These are phyloP conservation scores for Spiraea crenata DNA, from an alignment of 331 rosid species.

Conservation along the genomic window DNA sequence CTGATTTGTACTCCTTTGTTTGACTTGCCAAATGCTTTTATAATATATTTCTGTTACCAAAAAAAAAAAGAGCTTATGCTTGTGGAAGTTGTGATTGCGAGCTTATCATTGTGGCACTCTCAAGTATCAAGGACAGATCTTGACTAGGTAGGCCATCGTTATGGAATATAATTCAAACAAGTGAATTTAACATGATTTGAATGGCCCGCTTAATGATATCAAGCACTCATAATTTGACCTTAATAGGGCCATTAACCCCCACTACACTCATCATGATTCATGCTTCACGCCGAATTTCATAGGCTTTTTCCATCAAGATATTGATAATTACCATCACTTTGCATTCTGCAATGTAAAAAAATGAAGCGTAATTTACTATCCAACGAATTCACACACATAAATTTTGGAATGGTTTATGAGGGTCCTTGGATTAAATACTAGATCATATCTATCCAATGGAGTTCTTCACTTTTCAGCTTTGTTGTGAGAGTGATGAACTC, in stretches of 20 bases:
- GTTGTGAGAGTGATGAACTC: too few species aligned
- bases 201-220: conserved; percentile 27
- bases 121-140: conserved; percentile 11
- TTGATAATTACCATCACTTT: conserved; percentile 10
- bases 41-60: too few species aligned
- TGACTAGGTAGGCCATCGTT: not conserved
- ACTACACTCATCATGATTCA: conserved; percentile 5
- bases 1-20: too few species aligned
- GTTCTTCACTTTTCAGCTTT: too few species aligned
- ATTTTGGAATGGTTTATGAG: too few species aligned
- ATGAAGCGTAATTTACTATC: too few species aligned
- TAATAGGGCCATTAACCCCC: conserved; percentile 16
- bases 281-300: conserved; percentile 24
- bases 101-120: conserved; percentile 19
- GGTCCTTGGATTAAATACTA: too few species aligned
- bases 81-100: not conserved
- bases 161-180: conserved; percentile 13
- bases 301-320: not conserved
- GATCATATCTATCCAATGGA: too few species aligned
- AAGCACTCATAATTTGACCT: conserved; percentile 31
- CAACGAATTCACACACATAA: too few species aligned
- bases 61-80: not conserved
- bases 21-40: too few species aligned
- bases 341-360: not conserved
- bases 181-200: conserved; percentile 18